Conservation (phyloP, 805 yeast genomes). For the Lipomyces starkeyi region DNA sequence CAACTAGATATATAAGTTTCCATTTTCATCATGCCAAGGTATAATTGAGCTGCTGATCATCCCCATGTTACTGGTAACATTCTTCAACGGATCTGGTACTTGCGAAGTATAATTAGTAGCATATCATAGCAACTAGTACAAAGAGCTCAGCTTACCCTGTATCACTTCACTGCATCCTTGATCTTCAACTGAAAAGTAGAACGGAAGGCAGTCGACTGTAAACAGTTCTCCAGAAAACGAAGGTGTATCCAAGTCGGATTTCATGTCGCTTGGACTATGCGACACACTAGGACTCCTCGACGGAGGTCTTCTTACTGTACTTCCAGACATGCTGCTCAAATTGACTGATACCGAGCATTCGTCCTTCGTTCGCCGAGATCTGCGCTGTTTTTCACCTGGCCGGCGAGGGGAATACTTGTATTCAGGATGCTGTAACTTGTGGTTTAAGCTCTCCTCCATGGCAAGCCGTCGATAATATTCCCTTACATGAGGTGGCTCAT, state of each 20-base stretch:
- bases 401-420: conserved; percentile 22
- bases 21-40: conserved; percentile 1
- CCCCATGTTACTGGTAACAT: conserved; percentile 1
- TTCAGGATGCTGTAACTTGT: conserved; percentile 21
- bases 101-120: background rate
- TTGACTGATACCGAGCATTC: background rate
- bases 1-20: background rate
- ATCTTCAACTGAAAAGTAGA: background rate
- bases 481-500: conserved; percentile 20
- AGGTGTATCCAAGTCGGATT: conserved; percentile 4
- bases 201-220: conserved; percentile 6
- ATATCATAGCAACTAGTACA: background rate
- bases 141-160: background rate
- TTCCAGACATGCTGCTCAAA: background rate
- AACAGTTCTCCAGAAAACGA: conserved; percentile 2
- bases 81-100: background rate
- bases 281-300: background rate
- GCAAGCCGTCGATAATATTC: conserved; percentile 22
- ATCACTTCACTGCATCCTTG: background rate
- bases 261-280: background rate
- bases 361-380: conserved; percentile 9
- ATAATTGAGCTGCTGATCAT: background rate
- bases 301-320: background rate
- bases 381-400: conserved; percentile 22
- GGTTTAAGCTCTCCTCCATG: conserved; percentile 16